Base-by-base conservation (phyloP, 179 eudicot species). In the Amaranthus tricolor region DNA sequence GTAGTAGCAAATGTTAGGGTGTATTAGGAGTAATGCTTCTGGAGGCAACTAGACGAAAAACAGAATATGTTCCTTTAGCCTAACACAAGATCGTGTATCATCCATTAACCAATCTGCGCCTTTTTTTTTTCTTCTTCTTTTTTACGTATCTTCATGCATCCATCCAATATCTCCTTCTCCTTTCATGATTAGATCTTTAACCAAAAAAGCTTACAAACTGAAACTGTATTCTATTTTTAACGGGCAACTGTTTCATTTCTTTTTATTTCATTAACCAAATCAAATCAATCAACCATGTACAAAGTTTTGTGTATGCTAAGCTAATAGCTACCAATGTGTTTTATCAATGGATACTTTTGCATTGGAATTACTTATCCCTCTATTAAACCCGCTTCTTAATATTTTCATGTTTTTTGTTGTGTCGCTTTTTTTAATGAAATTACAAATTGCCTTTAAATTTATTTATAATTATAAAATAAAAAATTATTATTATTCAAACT, bases 51-150 rank as follows among this genome's bases (percentile, higher is more conserved):
- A 78, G 58, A 66, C 76, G 58, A 1, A 64, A 16, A 13, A 59
- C 74, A 53, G 84, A 81, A 81, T 78, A 81, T 58, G 76, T 81
- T 78, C 80, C 40, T 21, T 13, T n/a, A 76, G 76, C 68, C 72
- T 58, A 68, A 68, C 58, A 14, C 49, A 76, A 47, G 80, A 76
- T 80, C 58, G 83, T 80, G 80, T 68, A 66, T 72, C 73, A 80
- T 59, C 69, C 73, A 43, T 71, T 60, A 71, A 58, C 79, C 72
- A 71, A 69, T 55, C 21, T 55, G 66, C 45, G 64, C 14, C 71
- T 56, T 19, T 51, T 67, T 55, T 20, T 59, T 7, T 10, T 56
- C 49, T 43, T 62, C 40, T 50, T 17, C 31, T 53, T 21, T 69
- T 69, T 68, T 48, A 43, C 76, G 76, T 77, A 77, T 77, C 80